These are phyloP conservation scores for Yamadazyma conglobata DNA, from an alignment of 1,139 yeast species.

Conservation along the genomic window DNA sequence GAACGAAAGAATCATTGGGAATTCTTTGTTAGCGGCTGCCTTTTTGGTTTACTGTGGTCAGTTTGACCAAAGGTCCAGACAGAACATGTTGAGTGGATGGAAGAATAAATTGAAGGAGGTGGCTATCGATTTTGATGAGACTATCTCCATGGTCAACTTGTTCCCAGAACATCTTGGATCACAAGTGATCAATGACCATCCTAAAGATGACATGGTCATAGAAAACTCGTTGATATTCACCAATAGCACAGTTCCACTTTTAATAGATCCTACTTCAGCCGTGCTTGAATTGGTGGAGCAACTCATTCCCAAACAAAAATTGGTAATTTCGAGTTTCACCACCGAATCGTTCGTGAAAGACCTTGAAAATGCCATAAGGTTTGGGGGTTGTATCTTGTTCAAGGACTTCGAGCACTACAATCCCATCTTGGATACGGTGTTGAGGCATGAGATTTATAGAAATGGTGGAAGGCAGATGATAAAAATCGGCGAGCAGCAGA, in stretches of 20 bases:
- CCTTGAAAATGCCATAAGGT: slow-evolving; percentile 75
- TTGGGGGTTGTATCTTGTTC: slow-evolving; percentile 73
- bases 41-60: slow-evolving; percentile 60
- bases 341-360: slow-evolving; percentile 67
- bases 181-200: slow-evolving; percentile 36
- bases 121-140: slow-evolving; percentile 43
- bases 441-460: slow-evolving; percentile 57
- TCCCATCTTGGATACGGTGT: slow-evolving; percentile 63
- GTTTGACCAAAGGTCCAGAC: slow-evolving; percentile 53
- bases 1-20: slow-evolving; percentile 56
- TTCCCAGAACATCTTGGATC: slow-evolving; percentile 6
- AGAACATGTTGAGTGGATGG: slow-evolving; percentile 39
- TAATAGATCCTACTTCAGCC: slow-evolving; percentile 71
- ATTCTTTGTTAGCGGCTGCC: slow-evolving; percentile 61
- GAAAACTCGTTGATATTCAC: slow-evolving; percentile 63
- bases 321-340: slow-evolving; percentile 65
- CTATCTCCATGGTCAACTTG: slow-evolving; percentile 12
- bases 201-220: slow-evolving; percentile 55
- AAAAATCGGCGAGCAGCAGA: slow-evolving; percentile 55
- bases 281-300: slow-evolving; percentile 40
- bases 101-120: slow-evolving; percentile 30
- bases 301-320: slow-evolving; percentile 29
- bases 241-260: slow-evolving; percentile 42
- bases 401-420: slow-evolving; percentile 80
- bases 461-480: slow-evolving; percentile 73